These are phyloP conservation scores for Pleurotus platypus DNA, from an alignment of 768 basidiomycete genomes.

Conservation along the genomic window DNA sequence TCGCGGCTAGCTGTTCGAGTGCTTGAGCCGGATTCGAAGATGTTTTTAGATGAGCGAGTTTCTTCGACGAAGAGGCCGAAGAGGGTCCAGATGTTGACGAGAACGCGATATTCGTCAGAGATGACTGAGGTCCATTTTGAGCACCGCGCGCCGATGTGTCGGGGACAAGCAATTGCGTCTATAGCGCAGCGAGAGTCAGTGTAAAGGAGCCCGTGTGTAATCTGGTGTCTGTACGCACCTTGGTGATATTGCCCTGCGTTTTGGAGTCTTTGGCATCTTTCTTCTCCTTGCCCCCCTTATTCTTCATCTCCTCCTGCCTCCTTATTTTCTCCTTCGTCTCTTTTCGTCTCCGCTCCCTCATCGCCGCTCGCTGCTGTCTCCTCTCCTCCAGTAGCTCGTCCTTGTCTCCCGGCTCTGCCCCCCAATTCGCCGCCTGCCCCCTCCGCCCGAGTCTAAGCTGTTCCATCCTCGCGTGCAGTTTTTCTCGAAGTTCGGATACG, in stretches of 20 bases:
- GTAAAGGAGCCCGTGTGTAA: neutral
- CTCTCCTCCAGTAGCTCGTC: constrained; percentile 85
- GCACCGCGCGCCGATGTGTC: constrained; percentile 33
- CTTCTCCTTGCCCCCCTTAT: constrained; percentile 47
- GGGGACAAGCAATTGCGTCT: constrained; percentile 74
- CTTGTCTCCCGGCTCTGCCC: constrained; percentile 52
- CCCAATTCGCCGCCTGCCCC: constrained; percentile 17
- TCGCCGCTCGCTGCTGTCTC: constrained; percentile 67
- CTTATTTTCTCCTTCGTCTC: constrained; percentile 82
- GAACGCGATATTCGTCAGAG: constrained; percentile 68
- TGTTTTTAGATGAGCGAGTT: constrained; percentile 54
- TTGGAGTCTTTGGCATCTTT: constrained; percentile 37
- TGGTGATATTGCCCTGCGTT: constrained; percentile 41
- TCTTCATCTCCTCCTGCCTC: constrained; percentile 56
- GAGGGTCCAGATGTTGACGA: constrained; percentile 51
- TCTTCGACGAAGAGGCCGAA: constrained; percentile 46
- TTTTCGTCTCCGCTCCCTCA: constrained; percentile 83
- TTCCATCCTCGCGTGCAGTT: constrained; percentile 73
- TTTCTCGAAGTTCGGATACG: constrained; percentile 62
- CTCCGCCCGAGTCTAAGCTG: constrained; percentile 49
- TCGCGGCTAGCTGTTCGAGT: constrained; percentile 70
- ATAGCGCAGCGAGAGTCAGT: constrained; percentile 4
- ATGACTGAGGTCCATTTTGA: constrained; percentile 30
- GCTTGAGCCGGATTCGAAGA: constrained; percentile 84
- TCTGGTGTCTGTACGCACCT: constrained; percentile 36